Percentiles rank a stretch among this genome's conserved stretches.
Evolutionary conservation across 202 grass and related monocot genomes (phyloP).

Genomic region (Musa balbisiana): DNA sequence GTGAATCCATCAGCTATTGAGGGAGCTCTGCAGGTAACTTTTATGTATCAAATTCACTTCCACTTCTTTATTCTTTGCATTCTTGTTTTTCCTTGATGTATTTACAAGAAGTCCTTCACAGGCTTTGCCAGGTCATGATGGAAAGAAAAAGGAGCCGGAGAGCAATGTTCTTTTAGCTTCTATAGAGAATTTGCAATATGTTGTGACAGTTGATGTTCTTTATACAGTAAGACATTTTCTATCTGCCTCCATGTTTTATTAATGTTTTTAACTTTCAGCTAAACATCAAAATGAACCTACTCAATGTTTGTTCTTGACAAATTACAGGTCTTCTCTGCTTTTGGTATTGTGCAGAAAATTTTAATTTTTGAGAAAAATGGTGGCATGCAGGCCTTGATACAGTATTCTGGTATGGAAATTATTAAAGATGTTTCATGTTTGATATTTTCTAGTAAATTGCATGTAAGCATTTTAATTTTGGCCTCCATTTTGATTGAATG

Average conservation of each 20-base stretch:
- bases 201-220: constrained; percentile 88
- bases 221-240: constrained; percentile 52
- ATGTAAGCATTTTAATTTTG: too few species aligned
- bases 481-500: not conserved
- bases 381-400: constrained; percentile 86
- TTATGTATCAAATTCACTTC: constrained; percentile 4
- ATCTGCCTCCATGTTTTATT: not conserved
- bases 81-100: constrained; percentile 14
- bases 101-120: constrained; percentile 24
- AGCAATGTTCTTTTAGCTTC: constrained; percentile 94
- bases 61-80: constrained; percentile 1
- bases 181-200: constrained; percentile 96
- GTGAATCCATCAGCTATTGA: constrained; percentile 73
- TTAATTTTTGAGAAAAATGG: constrained; percentile 89
- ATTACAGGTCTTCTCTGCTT: constrained; percentile 86
- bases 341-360: constrained; percentile 90
- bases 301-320: not conserved
- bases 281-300: not conserved
- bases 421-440: not conserved
- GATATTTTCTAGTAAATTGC: not conserved
- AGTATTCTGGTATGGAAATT: constrained; percentile 68
- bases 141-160: constrained; percentile 63
- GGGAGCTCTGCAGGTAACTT: constrained; percentile 47
- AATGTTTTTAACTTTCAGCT: constrained; percentile 12
- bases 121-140: constrained; percentile 42